Evolutionary conservation across 2,329 filamentous ascomycete genomes (phyloP), one percentile per base, ranked within the genome.

Genomic region (Dryadomyces sulphureus): DNA sequence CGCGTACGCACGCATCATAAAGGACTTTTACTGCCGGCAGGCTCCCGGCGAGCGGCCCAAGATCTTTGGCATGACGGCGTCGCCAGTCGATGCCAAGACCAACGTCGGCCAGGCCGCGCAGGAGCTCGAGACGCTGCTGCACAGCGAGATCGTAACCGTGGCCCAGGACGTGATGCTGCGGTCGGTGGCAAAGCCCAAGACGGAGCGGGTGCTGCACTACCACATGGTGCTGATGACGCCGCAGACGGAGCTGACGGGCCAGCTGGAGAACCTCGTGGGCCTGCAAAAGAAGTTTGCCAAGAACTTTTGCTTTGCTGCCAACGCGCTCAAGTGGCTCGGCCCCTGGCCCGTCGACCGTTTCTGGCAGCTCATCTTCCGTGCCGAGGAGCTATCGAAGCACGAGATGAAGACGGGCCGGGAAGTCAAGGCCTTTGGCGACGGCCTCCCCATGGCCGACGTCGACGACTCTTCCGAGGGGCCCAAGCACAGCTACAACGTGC

Each of bases 1-100:
- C 56, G 74, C 86, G 0, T 98, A 94, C 57, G 86, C 90, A 19
- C 74, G 77, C 24, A 92, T 98, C 48, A 85, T 98, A 63, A 88
- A 84, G 55, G 83, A 94, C 48, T 88, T 85, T 54, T 96, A 95
- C 56, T 55, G 77, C 1, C 62, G 70, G 2, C 65, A 70, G 25
- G 51, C 59, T 0, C 65, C 63, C 39, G 54, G 57, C 0, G 65
- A 63, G 41, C 71, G 78, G 5, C 92, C 92, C 4, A 81, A 80
- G 34, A 79, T 98, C 19, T 84, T 98, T 53, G 90, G 90, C 22
- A 95, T 96, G 90, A 98, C 92, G 1, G 92, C 92, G 7, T 96
- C 92, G 0, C 92, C 92, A 0, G 81, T 95, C 3, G 89, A 96
- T 63, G 79, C 85, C 0, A 83, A 85, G 56, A 73, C 75, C 0